Percentiles rank a stretch among this genome's conserved stretches.
These are phyloP conservation scores for Mallotus japonicus DNA, from an alignment of 441 rosid genomes.

Conservation along the genomic window DNA sequence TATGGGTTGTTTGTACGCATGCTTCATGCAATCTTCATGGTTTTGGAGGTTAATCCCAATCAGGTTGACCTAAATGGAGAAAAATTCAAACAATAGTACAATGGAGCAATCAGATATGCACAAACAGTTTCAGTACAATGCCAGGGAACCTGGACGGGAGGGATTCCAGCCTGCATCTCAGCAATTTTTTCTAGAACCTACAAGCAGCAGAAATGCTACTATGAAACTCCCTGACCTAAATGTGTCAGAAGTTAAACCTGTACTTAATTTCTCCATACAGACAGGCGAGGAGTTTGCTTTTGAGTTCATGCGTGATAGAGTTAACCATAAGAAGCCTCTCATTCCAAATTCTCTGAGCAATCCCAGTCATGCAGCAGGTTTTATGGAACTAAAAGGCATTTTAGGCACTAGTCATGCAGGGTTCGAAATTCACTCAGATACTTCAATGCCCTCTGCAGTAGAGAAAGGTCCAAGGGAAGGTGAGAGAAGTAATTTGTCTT, in stretches of 20 bases:
- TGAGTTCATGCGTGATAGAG: conserved; percentile 90
- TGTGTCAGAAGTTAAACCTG: conserved; percentile 63
- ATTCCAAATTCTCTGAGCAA: conserved; percentile 44
- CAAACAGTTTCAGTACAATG: conserved; percentile 36
- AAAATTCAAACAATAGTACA: conserved; percentile 16
- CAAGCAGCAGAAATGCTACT: conserved; percentile 39
- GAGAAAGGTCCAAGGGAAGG: conserved; percentile 48
- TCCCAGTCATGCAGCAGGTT: conserved; percentile 44
- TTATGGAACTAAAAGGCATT: conserved; percentile 60
- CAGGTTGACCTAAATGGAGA: conserved; percentile 26
- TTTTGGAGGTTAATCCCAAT: conserved; percentile 12
- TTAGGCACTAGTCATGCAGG: conserved; percentile 55
- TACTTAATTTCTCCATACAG: conserved; percentile 77
- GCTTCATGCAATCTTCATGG: conserved; percentile 9
- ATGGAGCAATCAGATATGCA: conserved; percentile 54
- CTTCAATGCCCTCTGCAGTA: conserved; percentile 36
- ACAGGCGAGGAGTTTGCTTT: conserved; percentile 96
- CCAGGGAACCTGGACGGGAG: conserved; percentile 50
- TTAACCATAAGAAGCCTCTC: conserved; percentile 45
- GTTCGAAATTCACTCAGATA: conserved; percentile 54
- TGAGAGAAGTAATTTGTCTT: conserved; percentile 47
- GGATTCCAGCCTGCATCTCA: conserved; percentile 44
- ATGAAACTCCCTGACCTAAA: conserved; percentile 42
- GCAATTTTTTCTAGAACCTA: conserved; percentile 40
- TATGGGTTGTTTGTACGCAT: conserved; percentile 5